A percentile compares a stretch with the other conserved stretches of the same genome.
phyloP scores from a whole-genome alignment of 225 moss, liverwort and hornwort species.

The Climacium dendroides region DNA sequence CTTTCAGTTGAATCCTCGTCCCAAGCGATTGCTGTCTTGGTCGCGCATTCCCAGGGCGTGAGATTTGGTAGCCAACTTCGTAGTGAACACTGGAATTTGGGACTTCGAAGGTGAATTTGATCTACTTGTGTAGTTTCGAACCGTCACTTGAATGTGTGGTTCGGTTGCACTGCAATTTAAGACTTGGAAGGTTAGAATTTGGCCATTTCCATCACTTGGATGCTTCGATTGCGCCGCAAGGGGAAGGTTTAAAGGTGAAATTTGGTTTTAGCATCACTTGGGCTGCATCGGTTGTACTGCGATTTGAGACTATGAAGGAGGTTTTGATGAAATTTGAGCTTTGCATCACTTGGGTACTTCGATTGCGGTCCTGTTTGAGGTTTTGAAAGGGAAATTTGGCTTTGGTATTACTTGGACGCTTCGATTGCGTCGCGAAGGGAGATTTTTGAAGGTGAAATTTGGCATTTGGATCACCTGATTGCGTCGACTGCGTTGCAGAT shows the following conservation, averaged over 20 bases:
- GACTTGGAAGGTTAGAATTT: background rate
- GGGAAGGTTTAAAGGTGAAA: background rate
- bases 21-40: accelerated
- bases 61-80: too few relatives aligned
- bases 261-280: background rate
- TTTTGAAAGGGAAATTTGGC: background rate
- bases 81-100: too few relatives aligned
- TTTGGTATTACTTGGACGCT: too few relatives aligned
- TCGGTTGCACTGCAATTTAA: background rate
- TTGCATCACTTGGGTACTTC: background rate
- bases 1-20: accelerated
- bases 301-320: background rate
- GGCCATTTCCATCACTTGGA: too few relatives aligned
- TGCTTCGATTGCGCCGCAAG: background rate
- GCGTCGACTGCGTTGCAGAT: background rate
- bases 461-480: too few relatives aligned
- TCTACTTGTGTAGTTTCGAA: too few relatives aligned
- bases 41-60: too few relatives aligned
- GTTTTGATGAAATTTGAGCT: background rate
- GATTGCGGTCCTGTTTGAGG: too few relatives aligned
- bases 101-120: background rate
- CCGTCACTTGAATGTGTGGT: too few relatives aligned
- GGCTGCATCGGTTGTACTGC: too few relatives aligned
- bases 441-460: background rate
- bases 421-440: too few relatives aligned